Conservation (phyloP, 2,329 filamentous ascomycete species). For the Chrysosporium queenslandicum region DNA sequence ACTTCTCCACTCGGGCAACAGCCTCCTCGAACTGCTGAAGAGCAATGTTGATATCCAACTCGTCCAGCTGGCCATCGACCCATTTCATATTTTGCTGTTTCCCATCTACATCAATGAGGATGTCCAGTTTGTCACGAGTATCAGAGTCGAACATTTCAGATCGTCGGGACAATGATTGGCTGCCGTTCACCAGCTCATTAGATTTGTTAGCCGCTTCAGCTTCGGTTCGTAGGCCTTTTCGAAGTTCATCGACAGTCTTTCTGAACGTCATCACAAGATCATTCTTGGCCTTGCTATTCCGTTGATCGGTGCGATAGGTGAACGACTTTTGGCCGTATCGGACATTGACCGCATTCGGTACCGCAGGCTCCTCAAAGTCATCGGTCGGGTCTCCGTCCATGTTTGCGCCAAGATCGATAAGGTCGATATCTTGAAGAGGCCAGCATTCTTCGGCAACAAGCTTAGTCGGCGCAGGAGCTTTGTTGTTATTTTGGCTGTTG, state of each 20-base stretch:
- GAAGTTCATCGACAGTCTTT: slow-evolving; percentile 83
- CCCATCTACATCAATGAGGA: slow-evolving; percentile 90
- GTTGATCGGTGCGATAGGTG: slow-evolving; percentile 83
- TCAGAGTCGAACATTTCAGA: slow-evolving; percentile 70
- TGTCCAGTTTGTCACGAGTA: slow-evolving; percentile 59
- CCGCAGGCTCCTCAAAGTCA: slow-evolving; percentile 46
- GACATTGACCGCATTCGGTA: slow-evolving; percentile 81
- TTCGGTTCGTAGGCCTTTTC: slow-evolving; percentile 74
- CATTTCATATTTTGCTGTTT: slow-evolving; percentile 93
- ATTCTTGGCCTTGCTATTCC: slow-evolving; percentile 67
- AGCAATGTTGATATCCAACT: slow-evolving; percentile 90
- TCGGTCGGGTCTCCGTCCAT: slow-evolving; percentile 30
- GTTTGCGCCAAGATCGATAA: slow-evolving; percentile 67
- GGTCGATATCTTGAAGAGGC: slow-evolving; percentile 83
- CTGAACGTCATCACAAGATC: slow-evolving; percentile 78
- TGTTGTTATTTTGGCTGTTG: slow-evolving; percentile 34
- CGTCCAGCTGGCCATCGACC: slow-evolving; percentile 92
- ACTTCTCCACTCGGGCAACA: slow-evolving; percentile 71
- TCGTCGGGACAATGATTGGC: slow-evolving; percentile 62
- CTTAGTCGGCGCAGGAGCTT: slow-evolving; percentile 49
- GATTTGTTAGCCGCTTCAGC: slow-evolving; percentile 77
- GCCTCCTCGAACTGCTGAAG: slow-evolving; percentile 79
- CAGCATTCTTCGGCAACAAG: slow-evolving; percentile 90
- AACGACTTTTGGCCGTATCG: slow-evolving; percentile 83
- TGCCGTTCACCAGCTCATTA: slow-evolving; percentile 69